Conservation (phyloP, 176 grass and related monocot genomes). For the Typha latifolia region DNA sequence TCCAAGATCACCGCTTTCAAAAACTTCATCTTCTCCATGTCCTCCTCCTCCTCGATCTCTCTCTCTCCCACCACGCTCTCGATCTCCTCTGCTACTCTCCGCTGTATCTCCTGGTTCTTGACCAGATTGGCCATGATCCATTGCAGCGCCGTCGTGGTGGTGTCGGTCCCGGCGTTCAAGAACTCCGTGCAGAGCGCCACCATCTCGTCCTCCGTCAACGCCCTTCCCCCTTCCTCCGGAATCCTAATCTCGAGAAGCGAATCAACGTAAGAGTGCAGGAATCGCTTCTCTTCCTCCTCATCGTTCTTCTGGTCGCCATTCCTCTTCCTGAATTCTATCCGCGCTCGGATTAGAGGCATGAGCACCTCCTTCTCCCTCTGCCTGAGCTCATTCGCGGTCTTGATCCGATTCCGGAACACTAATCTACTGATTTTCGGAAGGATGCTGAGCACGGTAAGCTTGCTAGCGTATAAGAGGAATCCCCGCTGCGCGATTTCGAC, state of each 20-base stretch:
- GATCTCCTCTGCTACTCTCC: constrained; percentile 3
- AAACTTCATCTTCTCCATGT: constrained; percentile 9
- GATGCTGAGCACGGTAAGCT: constrained; percentile 22
- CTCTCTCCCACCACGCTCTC: not conserved
- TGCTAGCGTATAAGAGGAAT: constrained; percentile 12
- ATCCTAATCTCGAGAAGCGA: constrained; percentile 10
- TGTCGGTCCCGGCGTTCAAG: constrained; percentile 17
- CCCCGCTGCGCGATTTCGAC: constrained; percentile 13
- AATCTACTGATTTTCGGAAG: constrained; percentile 6
- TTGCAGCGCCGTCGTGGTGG: constrained; percentile 23
- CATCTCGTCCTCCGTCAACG: constrained; percentile 21
- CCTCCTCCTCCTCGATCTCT: constrained; percentile 9
- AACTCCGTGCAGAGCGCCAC: not conserved
- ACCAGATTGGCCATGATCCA: constrained; percentile 32
- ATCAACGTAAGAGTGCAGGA: constrained; percentile 16
- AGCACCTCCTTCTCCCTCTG: constrained; percentile 15
- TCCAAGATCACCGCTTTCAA: constrained; percentile 13
- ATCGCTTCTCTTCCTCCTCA: constrained; percentile 18
- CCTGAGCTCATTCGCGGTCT: not conserved
- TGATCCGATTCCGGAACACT: constrained; percentile 19
- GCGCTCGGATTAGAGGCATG: constrained; percentile 26
- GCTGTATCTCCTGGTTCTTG: constrained; percentile 10
- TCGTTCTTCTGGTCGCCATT: not conserved
- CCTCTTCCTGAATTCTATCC: constrained; percentile 2
- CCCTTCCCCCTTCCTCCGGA: constrained; percentile 18